These are phyloP conservation scores for Lachancea fermentati DNA, from an alignment of 805 yeast genomes.

Conservation along the genomic window DNA sequence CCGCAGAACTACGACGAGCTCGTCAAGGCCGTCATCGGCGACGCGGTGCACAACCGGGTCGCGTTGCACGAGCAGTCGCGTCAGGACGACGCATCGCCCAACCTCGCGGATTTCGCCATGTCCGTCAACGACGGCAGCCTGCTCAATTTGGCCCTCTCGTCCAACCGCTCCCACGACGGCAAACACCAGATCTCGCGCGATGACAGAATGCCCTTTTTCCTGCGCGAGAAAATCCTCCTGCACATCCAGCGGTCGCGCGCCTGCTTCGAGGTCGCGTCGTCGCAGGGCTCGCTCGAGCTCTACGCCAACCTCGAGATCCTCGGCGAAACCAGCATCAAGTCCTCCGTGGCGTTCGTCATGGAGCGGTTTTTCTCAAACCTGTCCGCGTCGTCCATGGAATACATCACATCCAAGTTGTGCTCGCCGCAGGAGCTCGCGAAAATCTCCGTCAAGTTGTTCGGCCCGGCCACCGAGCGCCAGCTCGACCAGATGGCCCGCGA, in stretches of 20 bases:
- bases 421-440: conserved; percentile 33
- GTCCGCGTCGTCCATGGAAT: conserved; percentile 49
- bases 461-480: conserved; percentile 28
- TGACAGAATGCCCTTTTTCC: conserved; percentile 15
- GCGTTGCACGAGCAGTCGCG: conserved; percentile 22
- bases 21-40: conserved; percentile 22
- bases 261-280: conserved; percentile 43
- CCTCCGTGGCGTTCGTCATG: conserved; percentile 55
- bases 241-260: conserved; percentile 58
- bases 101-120: conserved; percentile 27
- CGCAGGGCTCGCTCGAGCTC: conserved; percentile 21
- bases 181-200: conserved; percentile 2
- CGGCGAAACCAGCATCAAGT: conserved; percentile 51
- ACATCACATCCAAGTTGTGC: conserved; percentile 42
- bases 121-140: conserved; percentile 23
- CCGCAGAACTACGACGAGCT: conserved; percentile 24
- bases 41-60: conserved; percentile 20
- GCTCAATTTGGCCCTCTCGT: conserved; percentile 18
- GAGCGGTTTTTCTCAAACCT: conserved; percentile 56
- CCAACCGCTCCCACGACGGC: not conserved
- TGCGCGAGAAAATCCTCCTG: conserved; percentile 36
- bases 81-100: conserved; percentile 16
- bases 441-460: conserved; percentile 26
- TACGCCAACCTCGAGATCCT: conserved; percentile 46
- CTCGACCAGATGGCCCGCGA: conserved; percentile 37